phyloP scores from a whole-genome alignment of 768 basidiomycete genomes.

The Kwoniella europaea region DNA sequence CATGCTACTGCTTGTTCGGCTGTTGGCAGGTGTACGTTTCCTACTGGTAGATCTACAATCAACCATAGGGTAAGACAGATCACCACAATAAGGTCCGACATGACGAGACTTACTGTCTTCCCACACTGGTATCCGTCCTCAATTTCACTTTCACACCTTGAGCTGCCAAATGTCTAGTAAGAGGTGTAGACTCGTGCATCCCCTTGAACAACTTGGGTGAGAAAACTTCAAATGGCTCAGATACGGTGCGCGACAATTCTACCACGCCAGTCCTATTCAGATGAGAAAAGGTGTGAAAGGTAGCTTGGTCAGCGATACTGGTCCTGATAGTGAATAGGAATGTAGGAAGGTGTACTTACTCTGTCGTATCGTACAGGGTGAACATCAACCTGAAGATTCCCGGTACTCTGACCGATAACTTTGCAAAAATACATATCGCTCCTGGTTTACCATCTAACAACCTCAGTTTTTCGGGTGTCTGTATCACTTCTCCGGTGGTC shows the following conservation, averaged over 20 bases:
- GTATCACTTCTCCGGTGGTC: conserved; percentile 56
- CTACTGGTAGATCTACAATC: conserved; percentile 16
- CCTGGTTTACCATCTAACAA: conserved; percentile 47
- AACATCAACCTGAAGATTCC: conserved; percentile 56
- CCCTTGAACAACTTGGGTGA: conserved; percentile 59
- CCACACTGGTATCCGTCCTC: conserved; percentile 49
- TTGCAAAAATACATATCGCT: conserved; percentile 57
- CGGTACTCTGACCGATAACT: conserved; percentile 55
- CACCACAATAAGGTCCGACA: background rate
- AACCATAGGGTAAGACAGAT: background rate
- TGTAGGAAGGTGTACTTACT: conserved; percentile 39
- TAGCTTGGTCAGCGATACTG: background rate
- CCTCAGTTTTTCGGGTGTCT: conserved; percentile 55
- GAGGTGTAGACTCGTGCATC: conserved; percentile 55
- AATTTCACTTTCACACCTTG: conserved; percentile 59
- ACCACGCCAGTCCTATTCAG: conserved; percentile 31
- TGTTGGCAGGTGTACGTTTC: conserved; percentile 14
- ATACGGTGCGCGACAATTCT: conserved; percentile 44
- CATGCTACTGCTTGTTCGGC: background rate
- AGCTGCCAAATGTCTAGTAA: conserved; percentile 57
- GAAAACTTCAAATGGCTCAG: conserved; percentile 58
- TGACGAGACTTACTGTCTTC: conserved; percentile 43
- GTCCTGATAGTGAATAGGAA: background rate
- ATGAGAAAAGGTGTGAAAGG: background rate
- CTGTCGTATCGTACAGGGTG: conserved; percentile 52